Percentiles rank a stretch among this genome's conserved stretches.
Evolutionary conservation across 2,329 filamentous ascomycete genomes (phyloP).

Genomic region (Diatrype stigma): DNA sequence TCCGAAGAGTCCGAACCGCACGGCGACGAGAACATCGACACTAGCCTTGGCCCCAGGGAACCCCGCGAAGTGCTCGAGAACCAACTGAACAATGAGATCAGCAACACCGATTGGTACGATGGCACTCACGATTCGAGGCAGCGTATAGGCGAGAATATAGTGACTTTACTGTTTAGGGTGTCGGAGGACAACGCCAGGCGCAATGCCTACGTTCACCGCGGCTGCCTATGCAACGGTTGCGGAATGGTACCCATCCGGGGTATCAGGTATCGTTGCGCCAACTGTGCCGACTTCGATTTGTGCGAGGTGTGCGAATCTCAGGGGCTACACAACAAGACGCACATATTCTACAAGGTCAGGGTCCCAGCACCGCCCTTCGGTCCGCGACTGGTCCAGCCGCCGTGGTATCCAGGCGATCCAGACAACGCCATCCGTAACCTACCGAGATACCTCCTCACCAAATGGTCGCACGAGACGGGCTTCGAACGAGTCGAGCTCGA

Average conservation of each 20-base stretch:
- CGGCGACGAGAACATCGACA: conserved; percentile 40
- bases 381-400: conserved; percentile 72
- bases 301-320: conserved; percentile 89
- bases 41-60: conserved; percentile 34
- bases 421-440: conserved; percentile 64
- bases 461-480: conserved; percentile 65
- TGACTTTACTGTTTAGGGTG: conserved; percentile 83
- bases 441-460: conserved; percentile 62
- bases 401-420: conserved; percentile 87
- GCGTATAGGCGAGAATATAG: conserved; percentile 70
- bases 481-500: conserved; percentile 87
- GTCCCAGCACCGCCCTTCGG: conserved; percentile 84
- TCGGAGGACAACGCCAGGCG: conserved; percentile 87
- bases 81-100: conserved; percentile 13
- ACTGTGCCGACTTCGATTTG: conserved; percentile 93
- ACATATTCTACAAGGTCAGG: conserved; percentile 94
- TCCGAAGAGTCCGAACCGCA: conserved; percentile 37
- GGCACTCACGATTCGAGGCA: conserved; percentile 39
- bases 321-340: conserved; percentile 76
- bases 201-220: conserved; percentile 87
- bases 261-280: conserved; percentile 88
- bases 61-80: conserved; percentile 34
- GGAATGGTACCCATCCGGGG: conserved; percentile 85
- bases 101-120: conserved; percentile 50
- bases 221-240: conserved; percentile 88